Evolutionary conservation across 2,329 filamentous ascomycete species (phyloP), one percentile per base, ranked within the genome.

Genomic region (Chaetothyriales sp.): DNA sequence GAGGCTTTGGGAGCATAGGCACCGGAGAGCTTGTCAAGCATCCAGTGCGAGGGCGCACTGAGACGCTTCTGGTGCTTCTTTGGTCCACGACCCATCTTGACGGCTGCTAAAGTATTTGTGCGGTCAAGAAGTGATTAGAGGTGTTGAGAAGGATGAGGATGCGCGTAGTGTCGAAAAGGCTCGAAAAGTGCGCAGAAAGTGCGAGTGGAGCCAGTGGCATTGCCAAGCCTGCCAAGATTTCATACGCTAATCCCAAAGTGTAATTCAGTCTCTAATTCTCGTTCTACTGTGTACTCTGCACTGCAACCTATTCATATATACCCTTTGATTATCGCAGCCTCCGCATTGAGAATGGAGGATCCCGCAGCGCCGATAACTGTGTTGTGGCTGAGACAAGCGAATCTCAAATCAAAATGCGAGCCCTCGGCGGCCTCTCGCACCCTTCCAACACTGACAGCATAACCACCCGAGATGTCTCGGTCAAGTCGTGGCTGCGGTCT

Each of bases 61-160:
- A 96, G 81, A 80, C 92, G 89, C 89, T 98, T 96, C 77, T 96
- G 90, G 78, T 98, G 92, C 85, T 95, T 95, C 82, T 92, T 93
- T 76, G 76, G 76, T 73, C 73, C 73, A 67, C 72, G 71, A 68
- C 68, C 71, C 73, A 75, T 76, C 64, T 69, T 72, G 68, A 64
- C 43, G 43, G 43, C 22, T 20, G 18, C 22, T 45, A 26, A 20
- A 19, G n/a, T 5, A 26, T 20, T 20, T 45, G 22, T 26, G 32
- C 43, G 10, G 43, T 45, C 43, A 45, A 45, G 43, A 19, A 45
- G 15, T 45, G 43, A 26, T 19, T 10, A n/a, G 4, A n/a, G 43
- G 43, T 45, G 43, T 7, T 26, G 43, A n/a, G 19, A n/a, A 45
- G 19, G 43, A 45, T 12, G 10, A n/a, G 43, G n/a, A n/a, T 45